phyloP scores from a whole-genome alignment of 78 protist species.

The Anaeramoeba ignava region DNA sequence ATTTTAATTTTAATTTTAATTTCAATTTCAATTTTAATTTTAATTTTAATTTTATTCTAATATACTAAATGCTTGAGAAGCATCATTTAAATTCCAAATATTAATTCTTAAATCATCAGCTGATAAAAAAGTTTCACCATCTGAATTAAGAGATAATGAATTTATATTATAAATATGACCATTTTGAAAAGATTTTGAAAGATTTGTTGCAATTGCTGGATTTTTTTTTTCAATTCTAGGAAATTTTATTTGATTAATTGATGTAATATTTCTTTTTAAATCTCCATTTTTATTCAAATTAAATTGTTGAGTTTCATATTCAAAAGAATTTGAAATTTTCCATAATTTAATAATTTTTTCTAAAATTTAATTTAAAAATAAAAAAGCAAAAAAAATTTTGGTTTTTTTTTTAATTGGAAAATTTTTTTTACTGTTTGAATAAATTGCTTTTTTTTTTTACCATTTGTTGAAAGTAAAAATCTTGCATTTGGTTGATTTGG shows the following conservation, averaged over 20 bases:
- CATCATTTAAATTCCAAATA: slow-evolving; percentile 76
- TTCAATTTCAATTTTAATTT: too few relatives aligned
- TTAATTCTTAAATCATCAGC: slow-evolving; percentile 94
- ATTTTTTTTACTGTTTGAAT: background rate
- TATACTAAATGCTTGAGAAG: slow-evolving; percentile 56
- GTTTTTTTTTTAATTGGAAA: background rate
- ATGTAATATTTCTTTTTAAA: background rate
- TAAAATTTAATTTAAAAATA: background rate
- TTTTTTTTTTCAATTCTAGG: background rate
- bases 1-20: too few relatives aligned
- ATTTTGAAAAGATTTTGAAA: slow-evolving; percentile 54
- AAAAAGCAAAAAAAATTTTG: background rate
- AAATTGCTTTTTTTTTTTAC: background rate
- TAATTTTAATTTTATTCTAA: too few relatives aligned
- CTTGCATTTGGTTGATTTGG: slow-evolving; percentile 33
- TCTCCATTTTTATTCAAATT: background rate
- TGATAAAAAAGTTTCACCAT: slow-evolving; percentile 68
- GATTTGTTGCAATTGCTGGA: background rate
- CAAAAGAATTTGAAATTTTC: background rate
- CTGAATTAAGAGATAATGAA: slow-evolving; percentile 27
- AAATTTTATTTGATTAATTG: background rate
- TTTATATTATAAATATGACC: slow-evolving; percentile 97
- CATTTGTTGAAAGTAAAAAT: slow-evolving; percentile 59
- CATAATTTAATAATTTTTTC: background rate
- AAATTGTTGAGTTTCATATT: background rate